Base-by-base conservation (phyloP, 176 grass and related monocot genomes). In the Secale cereale region DNA sequence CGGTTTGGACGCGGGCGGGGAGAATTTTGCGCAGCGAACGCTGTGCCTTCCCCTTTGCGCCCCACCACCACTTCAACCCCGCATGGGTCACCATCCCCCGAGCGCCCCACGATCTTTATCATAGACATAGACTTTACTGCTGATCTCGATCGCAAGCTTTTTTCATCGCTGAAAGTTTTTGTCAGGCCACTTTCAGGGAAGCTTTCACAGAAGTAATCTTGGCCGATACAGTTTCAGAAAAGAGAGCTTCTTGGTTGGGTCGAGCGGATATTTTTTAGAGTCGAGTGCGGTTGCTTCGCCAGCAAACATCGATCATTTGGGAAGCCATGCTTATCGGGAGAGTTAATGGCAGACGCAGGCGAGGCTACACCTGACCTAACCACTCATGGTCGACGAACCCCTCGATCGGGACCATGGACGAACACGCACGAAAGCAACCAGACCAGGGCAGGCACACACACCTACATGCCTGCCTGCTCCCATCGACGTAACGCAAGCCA, bases 331-430 rank as follows among this genome's bases (percentile, higher is more conserved):
- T 26, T 50, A 78, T 63, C 74, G 5, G 5, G 65, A 6, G 40
- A 32, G 3, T 29, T 67, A n/a, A 41, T 66, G 0, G 20, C 28
- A 11, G 19, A 11, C 36, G 33, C 36, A n/a, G 17, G 35, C 59
- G 77, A 89, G 68, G 87, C 80, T 69, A 29, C 69, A 29, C 77
- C 77, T 66, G 80, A 80, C 68, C 48, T 52, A 33, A 22, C 54
- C 19, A 14, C 1, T 6, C 65, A 70, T 50, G 41, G 28, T 63
- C 20, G 5, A 35, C 46, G 82, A 85, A 59, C 48, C 43, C 32
- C 10, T 12, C 10, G 16, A n/a, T 13, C n/a, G 37, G 76, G 76
- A 72, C 65, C 72, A 59, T 41, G 77, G 20, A 33, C 20, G 22
- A 33, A 41, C 4, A 15, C 5, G 0, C 72, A 77, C 85, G 43